Conservation (phyloP, 1,139 yeast species). For the Candida gigantensis region DNA sequence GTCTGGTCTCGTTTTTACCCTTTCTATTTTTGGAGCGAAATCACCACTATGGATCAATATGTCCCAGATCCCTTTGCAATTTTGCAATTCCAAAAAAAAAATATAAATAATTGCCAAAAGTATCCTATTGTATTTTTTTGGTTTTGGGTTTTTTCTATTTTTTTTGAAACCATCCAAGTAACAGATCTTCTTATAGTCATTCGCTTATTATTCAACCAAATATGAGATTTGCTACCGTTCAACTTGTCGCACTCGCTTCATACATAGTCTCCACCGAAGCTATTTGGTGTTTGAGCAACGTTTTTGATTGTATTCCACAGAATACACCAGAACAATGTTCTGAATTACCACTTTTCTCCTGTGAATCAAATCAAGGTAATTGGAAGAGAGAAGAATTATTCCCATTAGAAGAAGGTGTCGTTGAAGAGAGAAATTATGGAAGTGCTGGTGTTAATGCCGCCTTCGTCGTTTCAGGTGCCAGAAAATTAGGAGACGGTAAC, state of each 20-base stretch:
- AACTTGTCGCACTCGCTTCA: slow-evolving; percentile 10
- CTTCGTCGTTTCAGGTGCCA: slow-evolving; percentile 13
- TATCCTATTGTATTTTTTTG: too few relatives aligned
- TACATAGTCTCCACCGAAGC: slow-evolving; percentile 11
- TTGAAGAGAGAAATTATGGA: slow-evolving; percentile 5
- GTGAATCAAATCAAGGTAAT: not conserved
- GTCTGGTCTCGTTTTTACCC: too few relatives aligned
- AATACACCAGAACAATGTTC: slow-evolving; percentile 7
- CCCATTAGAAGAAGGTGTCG: not conserved
- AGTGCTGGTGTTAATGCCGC: slow-evolving; percentile 11
- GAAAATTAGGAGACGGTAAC: slow-evolving; percentile 12
- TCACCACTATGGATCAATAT: too few relatives aligned
- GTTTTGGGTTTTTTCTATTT: not conserved
- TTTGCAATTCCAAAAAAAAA: too few relatives aligned
- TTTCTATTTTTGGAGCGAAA: too few relatives aligned
- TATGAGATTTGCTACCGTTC: slow-evolving; percentile 11
- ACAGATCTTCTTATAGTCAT: slow-evolving; percentile 2
- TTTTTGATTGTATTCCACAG: slow-evolving; percentile 9
- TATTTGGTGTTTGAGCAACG: slow-evolving; percentile 6
- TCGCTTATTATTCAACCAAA: slow-evolving; percentile 2
- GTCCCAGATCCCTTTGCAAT: too few relatives aligned
- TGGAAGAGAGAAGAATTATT: slow-evolving; percentile 3
- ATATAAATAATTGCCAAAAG: too few relatives aligned
- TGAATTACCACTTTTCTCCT: slow-evolving; percentile 1
- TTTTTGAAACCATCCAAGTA: not conserved